A percentile compares a stretch with the other conserved stretches of the same genome.
Conservation (phyloP, 768 basidiomycete species). For the Pisolithus microcarpus region DNA sequence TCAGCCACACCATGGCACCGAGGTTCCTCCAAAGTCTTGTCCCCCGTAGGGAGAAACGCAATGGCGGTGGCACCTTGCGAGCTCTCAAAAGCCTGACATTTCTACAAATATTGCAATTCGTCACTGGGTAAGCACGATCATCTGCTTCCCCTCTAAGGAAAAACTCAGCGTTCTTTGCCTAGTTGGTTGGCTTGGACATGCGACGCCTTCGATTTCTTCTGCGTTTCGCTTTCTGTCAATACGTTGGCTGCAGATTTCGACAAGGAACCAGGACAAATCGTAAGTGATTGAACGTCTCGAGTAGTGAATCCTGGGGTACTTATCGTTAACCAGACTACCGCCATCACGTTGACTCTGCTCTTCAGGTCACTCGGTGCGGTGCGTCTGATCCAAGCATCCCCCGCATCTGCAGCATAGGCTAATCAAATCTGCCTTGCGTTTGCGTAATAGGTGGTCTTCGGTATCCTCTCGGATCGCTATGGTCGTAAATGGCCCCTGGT, state of each 20-base stretch:
- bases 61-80: constrained; percentile 30
- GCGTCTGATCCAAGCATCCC: constrained; percentile 11
- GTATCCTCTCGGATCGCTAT: constrained; percentile 75
- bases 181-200: constrained; percentile 84
- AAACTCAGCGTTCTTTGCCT: not conserved
- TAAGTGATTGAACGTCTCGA: constrained; percentile 16
- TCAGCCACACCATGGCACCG: constrained; percentile 23
- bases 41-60: constrained; percentile 39
- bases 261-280: constrained; percentile 36
- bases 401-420: not conserved
- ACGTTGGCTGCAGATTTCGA: constrained; percentile 43
- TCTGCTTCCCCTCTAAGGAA: not conserved
- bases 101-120: constrained; percentile 53
- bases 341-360: constrained; percentile 87
- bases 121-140: constrained; percentile 38
- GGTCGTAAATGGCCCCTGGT: constrained; percentile 94
- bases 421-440: not conserved
- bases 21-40: constrained; percentile 44
- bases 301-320: not conserved
- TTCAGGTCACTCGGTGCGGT: constrained; percentile 77
- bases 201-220: constrained; percentile 85
- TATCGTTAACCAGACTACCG: constrained; percentile 43
- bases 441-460: constrained; percentile 53
- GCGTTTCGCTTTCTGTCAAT: constrained; percentile 56
- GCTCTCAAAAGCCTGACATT: constrained; percentile 40